Percentiles rank a stretch among this genome's conserved stretches.
Evolutionary conservation across 2,329 filamentous ascomycete species (phyloP).

Genomic region (Neonectria neomacrospora): DNA sequence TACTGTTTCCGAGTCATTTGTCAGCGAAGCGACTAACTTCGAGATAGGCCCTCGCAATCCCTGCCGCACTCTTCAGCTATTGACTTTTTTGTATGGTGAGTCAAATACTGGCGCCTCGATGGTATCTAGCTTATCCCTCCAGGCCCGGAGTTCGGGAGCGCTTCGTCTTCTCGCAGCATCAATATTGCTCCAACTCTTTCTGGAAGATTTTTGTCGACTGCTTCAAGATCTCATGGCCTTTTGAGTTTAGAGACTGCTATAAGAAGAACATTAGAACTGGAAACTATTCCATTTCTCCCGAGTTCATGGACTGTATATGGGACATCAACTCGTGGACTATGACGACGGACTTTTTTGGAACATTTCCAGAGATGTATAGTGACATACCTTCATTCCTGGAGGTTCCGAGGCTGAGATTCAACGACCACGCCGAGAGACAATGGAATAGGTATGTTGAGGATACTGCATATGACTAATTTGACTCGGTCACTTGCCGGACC

Average conservation of each 20-base stretch:
- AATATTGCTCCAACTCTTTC: slow-evolving; percentile 12
- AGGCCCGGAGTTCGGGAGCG: slow-evolving; percentile 18
- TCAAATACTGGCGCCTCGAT: too few species aligned
- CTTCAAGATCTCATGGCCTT: slow-evolving; percentile 11
- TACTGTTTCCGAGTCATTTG: too few species aligned
- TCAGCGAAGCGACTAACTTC: neutral
- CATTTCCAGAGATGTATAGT: slow-evolving; percentile 3
- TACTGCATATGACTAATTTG: neutral
- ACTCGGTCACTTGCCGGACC: neutral
- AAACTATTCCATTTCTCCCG: slow-evolving; percentile 6
- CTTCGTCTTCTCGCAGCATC: slow-evolving; percentile 17
- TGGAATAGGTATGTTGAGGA: neutral
- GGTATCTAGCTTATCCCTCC: neutral
- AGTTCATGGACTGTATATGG: slow-evolving; percentile 2
- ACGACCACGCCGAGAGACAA: neutral
- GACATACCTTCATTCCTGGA: slow-evolving; percentile 1
- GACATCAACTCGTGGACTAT: slow-evolving; percentile 19
- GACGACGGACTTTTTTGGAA: slow-evolving; percentile 13
- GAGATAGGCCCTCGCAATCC: slow-evolving; percentile 10
- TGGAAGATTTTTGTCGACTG: slow-evolving; percentile 13
- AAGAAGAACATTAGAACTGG: slow-evolving; percentile 2
- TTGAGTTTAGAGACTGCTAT: slow-evolving; percentile 20
- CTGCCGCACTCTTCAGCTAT: slow-evolving; percentile 18
- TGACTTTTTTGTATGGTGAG: slow-evolving; percentile 18
- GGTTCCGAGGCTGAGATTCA: neutral